Percentiles rank a stretch among this genome's conserved stretches.
phyloP scores from a whole-genome alignment of 805 yeast genomes.

The Starmerella vaccinii region DNA sequence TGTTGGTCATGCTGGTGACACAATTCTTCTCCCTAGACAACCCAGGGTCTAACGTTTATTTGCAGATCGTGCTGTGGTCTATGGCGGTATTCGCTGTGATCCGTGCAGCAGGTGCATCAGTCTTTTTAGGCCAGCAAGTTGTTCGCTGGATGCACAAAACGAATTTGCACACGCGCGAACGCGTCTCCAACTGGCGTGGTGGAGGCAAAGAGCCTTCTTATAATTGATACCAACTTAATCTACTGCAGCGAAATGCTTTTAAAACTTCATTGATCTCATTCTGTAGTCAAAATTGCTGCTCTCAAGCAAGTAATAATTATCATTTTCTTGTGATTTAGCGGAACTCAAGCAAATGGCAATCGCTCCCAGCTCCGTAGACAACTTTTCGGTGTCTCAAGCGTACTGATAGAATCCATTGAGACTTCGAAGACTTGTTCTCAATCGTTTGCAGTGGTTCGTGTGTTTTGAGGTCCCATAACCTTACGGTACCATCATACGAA shows the following conservation, averaged over 20 bases:
- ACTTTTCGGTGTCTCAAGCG: neutral
- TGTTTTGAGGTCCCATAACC: conserved; percentile 30
- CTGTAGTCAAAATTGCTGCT: too few species aligned
- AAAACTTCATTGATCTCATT: neutral
- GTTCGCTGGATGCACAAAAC: conserved; percentile 25
- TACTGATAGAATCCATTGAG: conserved; percentile 7
- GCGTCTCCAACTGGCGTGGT: conserved; percentile 13
- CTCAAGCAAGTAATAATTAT: too few species aligned
- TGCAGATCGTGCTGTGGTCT: conserved; percentile 80
- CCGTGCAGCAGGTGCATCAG: conserved; percentile 72
- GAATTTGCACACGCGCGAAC: conserved; percentile 20
- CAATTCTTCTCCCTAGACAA: conserved; percentile 68
- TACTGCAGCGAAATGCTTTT: neutral
- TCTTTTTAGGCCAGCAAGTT: conserved; percentile 45
- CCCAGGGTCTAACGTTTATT: conserved; percentile 58
- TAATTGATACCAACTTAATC: neutral
- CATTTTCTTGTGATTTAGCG: neutral
- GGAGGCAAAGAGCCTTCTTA: neutral
- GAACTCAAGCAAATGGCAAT: neutral
- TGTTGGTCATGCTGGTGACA: conserved; percentile 76
- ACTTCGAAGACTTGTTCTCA: conserved; percentile 9
- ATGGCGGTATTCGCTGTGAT: conserved; percentile 76
- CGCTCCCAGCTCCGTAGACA: conserved; percentile 1
- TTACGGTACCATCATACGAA: conserved; percentile 38
- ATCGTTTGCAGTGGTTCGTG: conserved; percentile 20